Evolutionary conservation across 257 asterid species (phyloP), one percentile per base, ranked within the genome.

Genomic region (Nicotiana undulata): DNA sequence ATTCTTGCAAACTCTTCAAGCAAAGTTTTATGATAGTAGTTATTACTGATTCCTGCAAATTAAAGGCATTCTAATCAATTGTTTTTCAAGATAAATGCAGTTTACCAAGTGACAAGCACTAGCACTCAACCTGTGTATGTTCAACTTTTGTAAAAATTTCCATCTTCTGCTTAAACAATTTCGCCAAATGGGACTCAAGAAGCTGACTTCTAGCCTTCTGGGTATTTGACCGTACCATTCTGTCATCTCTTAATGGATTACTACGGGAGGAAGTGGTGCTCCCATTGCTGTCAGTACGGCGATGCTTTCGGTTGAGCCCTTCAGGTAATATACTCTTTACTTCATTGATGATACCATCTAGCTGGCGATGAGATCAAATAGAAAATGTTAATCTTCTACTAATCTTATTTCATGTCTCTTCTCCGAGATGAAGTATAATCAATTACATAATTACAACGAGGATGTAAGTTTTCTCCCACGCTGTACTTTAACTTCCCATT

Each of bases 191-290:
- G 55, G 95, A 89, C 93, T 95, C 99, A 77, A 95, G 89, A 83
- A 95, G 97, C 87, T 95, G 99, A 90, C 98, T 95, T 87, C 97
- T 89, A 46, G 97, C 98, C 86, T 85, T 94, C 76, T 93, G 99
- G 79, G 97, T 89, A 82, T 89, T 93, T 51, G 98, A 91, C 74
- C 93, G 86, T 86, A 81, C 81, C 83, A 91, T 77, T 86, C 85
- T 89, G 83, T 93, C 99, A 83, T 93, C 98, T 85, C 97, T 90
- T 85, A 93, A 84, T 66, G 97, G 91, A 89, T 92, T 95, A 89
- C 98, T 93, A 79, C 98, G 97, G 13, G 99, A 93, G 52, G 99
- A 95, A 61, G 96, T 72, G 56, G 97, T 89, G 93, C 98, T 95
- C 63, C 99, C 99, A 24, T 88, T 92, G 92, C 99, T 95, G 76